Conservation (phyloP, 345 rosid genomes). For the Pistacia vera region DNA sequence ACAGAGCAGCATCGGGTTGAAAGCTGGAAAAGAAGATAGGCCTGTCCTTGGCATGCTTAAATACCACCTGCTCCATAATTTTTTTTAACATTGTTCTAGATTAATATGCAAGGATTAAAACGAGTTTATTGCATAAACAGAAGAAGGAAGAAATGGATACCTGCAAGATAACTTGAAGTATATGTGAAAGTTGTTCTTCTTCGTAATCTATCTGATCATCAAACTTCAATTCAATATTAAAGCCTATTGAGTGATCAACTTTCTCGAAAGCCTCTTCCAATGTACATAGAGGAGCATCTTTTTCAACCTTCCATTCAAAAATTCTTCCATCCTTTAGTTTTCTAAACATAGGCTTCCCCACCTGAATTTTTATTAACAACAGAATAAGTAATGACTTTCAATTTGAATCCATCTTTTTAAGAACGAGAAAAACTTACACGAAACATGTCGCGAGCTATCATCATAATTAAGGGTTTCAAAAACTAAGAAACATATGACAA, state of each 20-base stretch:
- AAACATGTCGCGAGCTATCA: no score
- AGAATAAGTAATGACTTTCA: background rate
- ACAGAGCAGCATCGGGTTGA: slow-evolving; percentile 65
- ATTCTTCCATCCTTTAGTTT: slow-evolving; percentile 63
- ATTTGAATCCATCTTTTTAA: background rate
- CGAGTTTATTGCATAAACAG: no score
- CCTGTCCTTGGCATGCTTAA: slow-evolving; percentile 41
- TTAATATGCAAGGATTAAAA: no score
- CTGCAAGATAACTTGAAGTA: slow-evolving; percentile 47
- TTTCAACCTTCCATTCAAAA: slow-evolving; percentile 55
- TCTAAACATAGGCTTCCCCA: slow-evolving; percentile 50
- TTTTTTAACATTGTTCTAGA: background rate
- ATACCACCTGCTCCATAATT: slow-evolving; percentile 44
- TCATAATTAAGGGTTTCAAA: no score
- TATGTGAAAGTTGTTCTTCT: slow-evolving; percentile 45
- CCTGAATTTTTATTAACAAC: slow-evolving; percentile 25
- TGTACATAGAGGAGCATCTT: slow-evolving; percentile 60
- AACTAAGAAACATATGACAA: no score
- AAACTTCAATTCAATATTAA: slow-evolving; percentile 70
- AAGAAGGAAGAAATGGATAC: slow-evolving; percentile 19
- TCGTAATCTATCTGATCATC: slow-evolving; percentile 56
- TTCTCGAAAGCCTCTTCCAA: slow-evolving; percentile 52
- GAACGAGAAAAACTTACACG: no score
- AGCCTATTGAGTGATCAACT: slow-evolving; percentile 51
- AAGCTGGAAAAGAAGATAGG: slow-evolving; percentile 62